Conservation (phyloP, 2,329 filamentous ascomycete genomes). For the Sporothrix pallida region DNA sequence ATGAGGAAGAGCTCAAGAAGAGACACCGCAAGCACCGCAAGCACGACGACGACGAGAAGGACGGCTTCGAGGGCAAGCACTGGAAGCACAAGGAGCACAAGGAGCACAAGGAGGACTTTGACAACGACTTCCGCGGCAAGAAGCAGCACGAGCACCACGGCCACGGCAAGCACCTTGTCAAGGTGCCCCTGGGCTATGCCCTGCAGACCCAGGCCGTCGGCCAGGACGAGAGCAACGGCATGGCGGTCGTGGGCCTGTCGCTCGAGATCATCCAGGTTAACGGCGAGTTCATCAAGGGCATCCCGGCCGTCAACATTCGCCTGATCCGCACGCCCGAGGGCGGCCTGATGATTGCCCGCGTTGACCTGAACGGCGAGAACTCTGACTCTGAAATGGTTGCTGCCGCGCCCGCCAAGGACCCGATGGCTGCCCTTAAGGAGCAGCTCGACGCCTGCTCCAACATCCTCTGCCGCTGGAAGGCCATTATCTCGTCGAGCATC, state of each 20-base stretch:
- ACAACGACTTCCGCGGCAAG: neutral
- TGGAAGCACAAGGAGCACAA: constrained; percentile 3
- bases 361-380: constrained; percentile 47
- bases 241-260: constrained; percentile 60
- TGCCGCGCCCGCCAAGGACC: constrained; percentile 21
- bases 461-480: constrained; percentile 62
- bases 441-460: constrained; percentile 50
- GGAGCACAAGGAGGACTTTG: neutral
- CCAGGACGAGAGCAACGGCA: constrained; percentile 56
- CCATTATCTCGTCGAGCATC: constrained; percentile 54
- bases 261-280: constrained; percentile 67
- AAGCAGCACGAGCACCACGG: constrained; percentile 24
- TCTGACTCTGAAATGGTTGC: neutral
- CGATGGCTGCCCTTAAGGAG: constrained; percentile 37
- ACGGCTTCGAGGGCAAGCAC: constrained; percentile 20
- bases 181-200: constrained; percentile 56
- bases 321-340: constrained; percentile 64
- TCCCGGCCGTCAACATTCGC: constrained; percentile 63
- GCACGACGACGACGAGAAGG: constrained; percentile 18
- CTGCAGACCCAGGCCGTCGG: constrained; percentile 52
- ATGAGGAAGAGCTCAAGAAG: constrained; percentile 31
- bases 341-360: constrained; percentile 60
- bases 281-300: constrained; percentile 58
- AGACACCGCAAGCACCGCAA: constrained; percentile 27
- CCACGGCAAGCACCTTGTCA: constrained; percentile 33